Evolutionary conservation across 306 rosid genomes (phyloP).

Genomic region (Malus orientalis): DNA sequence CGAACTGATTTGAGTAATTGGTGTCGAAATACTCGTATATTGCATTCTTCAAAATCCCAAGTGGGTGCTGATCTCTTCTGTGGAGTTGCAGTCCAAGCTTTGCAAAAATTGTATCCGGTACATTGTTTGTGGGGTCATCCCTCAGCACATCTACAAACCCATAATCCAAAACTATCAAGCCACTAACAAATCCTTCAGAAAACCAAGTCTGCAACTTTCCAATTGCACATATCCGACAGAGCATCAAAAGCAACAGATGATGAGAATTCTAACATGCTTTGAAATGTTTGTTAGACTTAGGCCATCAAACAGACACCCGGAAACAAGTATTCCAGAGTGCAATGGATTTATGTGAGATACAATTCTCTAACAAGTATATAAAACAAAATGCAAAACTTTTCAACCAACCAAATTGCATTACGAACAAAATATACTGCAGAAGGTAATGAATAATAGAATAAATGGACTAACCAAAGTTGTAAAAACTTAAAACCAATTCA

Average conservation of each 20-base stretch:
- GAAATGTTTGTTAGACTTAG: neutral
- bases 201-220: neutral
- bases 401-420: neutral
- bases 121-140: slow-evolving; percentile 92
- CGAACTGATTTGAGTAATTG: slow-evolving; percentile 64
- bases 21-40: slow-evolving; percentile 72
- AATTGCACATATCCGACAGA: neutral
- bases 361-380: neutral
- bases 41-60: slow-evolving; percentile 84
- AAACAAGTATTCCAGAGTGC: neutral
- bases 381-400: neutral
- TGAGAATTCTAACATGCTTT: neutral
- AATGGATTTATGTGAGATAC: neutral
- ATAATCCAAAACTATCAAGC: slow-evolving; percentile 5
- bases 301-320: neutral
- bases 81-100: slow-evolving; percentile 95
- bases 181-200: neutral
- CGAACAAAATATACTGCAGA: neutral
- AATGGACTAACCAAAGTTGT: neutral
- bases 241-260: neutral
- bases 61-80: slow-evolving; percentile 79
- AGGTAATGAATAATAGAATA: neutral
- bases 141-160: slow-evolving; percentile 68
- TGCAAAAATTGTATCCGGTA: slow-evolving; percentile 72
- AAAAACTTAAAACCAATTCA: neutral